Evolutionary conservation across 1,284 basidiomycete species (phyloP), one percentile per base, ranked within the genome.

Genomic region (Naganishia sp.): DNA sequence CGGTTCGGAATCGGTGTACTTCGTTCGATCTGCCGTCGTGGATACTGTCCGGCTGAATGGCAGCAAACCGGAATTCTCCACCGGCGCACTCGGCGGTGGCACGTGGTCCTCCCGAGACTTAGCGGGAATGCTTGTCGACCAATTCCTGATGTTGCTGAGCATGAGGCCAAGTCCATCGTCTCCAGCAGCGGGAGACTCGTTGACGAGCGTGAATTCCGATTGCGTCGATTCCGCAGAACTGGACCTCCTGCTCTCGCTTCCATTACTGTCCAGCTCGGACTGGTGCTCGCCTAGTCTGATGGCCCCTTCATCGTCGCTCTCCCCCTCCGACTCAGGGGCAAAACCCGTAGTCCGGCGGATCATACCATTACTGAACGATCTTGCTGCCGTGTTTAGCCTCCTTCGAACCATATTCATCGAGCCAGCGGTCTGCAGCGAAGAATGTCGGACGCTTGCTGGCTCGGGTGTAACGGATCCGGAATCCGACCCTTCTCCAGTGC

Each of bases 341-440:
- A 61, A 61, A 7, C 58, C 58, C 9, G 58, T 61, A 21, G 58
- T 61, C 5, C 58, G 47, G 17, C 58, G 47, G 23, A 61, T 50
- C 32, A 61, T 21, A 42, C 41, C 39, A 18, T 61, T 61, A 39
- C 58, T 51, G 21, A 61, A 32, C 58, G 47, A 41, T 42, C 58
- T 35, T 17, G 58, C 58, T 3, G 58, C 58, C 21, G 58, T 41
- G n/a, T 61, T 51, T 6, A 61, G 39, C 31, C 47, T 35, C 25
- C 50, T 61, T 17, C 58, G 47, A 15, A 51, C 58, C 28, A 23
- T 42, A 6, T 50, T 9, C 58, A 51, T 42, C 17, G 58, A 47
- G 39, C 47, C 47, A 25, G 25, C 15, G 2, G 58, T 51, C 15
- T 61, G 47, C 58, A 61, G 28, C 11, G 47, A 51, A 2, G 58